Evolutionary conservation across 192 early-diverging fungal species (phyloP), one percentile per base, ranked within the genome.

Genomic region (Helicostylum pulchrum): DNA sequence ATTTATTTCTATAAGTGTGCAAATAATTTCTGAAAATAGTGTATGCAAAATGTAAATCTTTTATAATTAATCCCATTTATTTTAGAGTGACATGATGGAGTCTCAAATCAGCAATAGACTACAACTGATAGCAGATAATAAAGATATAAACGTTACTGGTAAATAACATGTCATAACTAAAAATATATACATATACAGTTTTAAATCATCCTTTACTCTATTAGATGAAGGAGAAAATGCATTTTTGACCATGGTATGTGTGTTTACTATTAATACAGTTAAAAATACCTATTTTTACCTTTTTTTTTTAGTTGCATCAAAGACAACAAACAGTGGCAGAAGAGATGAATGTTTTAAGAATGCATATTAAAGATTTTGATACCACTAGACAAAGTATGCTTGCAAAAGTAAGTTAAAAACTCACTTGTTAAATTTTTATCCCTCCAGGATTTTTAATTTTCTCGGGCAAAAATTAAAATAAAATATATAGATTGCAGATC

Each of bases 301-400:
- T 7, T 15, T 14, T 47, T 15, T 48, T 48, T 48, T 48, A 66
- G 68, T 53, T 70, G 11, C 42, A 70, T 43, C 53, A 64, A 30
- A 51, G 68, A 57, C 68, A 70, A 39, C 44, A 70, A n/a, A 1
- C 48, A 23, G 30, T 70, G 50, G 63, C 68, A 1, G 21, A 31
- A 26, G 71, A 73, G 44, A 52, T 73, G 8, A 53, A 54, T 8
- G 51, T 53, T 19, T 42, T 73, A 52, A 51, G 62, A 59, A 49
- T 36, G 7, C 26, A 42, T 19, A n/a, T 73, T 10, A 43, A 62
- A 8, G 71, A 73, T 21, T 26, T 67, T 14, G 61, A 64, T 20
- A 57, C 50, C 7, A 73, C 71, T 4, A 73, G 64, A 47, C 66
- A 73, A 12, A 59, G 55, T 20, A 44, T 73, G 9, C 62, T 73